Base-by-base conservation (phyloP, 2,329 filamentous ascomycete species). In the Trichophyton simii region DNA sequence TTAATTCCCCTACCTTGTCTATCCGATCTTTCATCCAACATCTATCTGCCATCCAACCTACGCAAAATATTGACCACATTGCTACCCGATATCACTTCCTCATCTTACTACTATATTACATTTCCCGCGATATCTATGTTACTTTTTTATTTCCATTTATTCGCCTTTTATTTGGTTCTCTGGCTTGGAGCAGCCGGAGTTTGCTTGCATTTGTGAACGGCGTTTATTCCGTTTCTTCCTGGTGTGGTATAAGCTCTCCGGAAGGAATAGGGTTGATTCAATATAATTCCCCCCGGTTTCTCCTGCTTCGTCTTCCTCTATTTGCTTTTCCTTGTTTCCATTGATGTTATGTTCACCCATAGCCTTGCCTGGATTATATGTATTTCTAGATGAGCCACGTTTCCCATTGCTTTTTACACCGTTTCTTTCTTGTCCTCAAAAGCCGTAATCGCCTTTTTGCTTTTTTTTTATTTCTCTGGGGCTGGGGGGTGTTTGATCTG, bases 191-290 rank as follows among this genome's bases (percentile, higher is more conserved):
- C 55, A 15, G 55, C 55, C 11, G 55, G 55, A 58, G 55, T 58
- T 58, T 58, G 55, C 22, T 44, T 58, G 55, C 55, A 58, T 58
- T 58, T 58, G 36, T 44, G 55, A 58, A 58, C 41, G 55, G 55
- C 55, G 55, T 58, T 58, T 42, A 42, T 44, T 4, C 28, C 36
- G 9, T 22, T 57, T 57, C 41, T 44, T 58, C 55, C 28, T 58
- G 15, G 28, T 9, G 28, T 36, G 52, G 41, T 18, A 18, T 44
- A 38, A 38, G n/a, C n/a, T 44, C 34, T 15, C 3, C 22, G 52
- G 52, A 55, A 55, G 52, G 20, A 38, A n/a, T 36, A 34, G 31
- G 46, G 22, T 55, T 55, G 52, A 36, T 55, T 36, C 31, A 11
- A 55, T 36, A 55, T 55, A 55, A 34, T 55, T 38, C 8, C 28